Conservation (phyloP, 495 filamentous ascomycete genomes). For the Hamigera avellanea region DNA sequence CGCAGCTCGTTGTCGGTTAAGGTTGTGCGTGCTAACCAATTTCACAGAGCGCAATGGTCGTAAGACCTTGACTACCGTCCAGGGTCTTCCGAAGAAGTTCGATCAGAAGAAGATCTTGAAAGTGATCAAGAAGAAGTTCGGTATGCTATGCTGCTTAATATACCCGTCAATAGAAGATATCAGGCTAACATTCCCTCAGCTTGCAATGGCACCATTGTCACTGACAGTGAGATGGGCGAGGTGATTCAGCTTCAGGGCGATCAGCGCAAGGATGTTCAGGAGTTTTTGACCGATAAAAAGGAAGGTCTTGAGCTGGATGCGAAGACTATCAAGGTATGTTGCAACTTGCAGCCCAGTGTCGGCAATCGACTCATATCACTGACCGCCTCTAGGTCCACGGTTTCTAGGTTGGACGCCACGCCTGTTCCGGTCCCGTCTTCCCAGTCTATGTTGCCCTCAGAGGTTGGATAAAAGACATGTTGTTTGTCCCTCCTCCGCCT, state of each 20-base stretch:
- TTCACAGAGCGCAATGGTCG: slow-evolving; percentile 96
- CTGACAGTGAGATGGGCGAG: slow-evolving; percentile 94
- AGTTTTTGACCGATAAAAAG: slow-evolving; percentile 93
- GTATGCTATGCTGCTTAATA: slow-evolving; percentile 49
- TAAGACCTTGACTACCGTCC: slow-evolving; percentile 98
- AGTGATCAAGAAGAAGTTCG: slow-evolving; percentile 99
- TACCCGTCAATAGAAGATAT: neutral
- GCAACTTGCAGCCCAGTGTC: neutral
- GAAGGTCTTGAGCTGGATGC: slow-evolving; percentile 82
- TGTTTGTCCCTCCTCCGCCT: slow-evolving; percentile 15
- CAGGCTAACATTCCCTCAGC: slow-evolving; percentile 39
- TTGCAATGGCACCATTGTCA: slow-evolving; percentile 99
- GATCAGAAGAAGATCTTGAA: slow-evolving; percentile 99
- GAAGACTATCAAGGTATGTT: slow-evolving; percentile 88
- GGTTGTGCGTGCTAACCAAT: slow-evolving; percentile 11
- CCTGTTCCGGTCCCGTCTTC: slow-evolving; percentile 34
- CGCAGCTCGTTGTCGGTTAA: neutral
- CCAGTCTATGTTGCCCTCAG: slow-evolving; percentile 29
- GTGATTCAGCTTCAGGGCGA: slow-evolving; percentile 99
- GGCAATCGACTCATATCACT: neutral
- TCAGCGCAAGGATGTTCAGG: slow-evolving; percentile 95
- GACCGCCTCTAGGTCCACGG: slow-evolving; percentile 38
- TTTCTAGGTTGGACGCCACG: slow-evolving; percentile 38
- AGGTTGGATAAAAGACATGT: slow-evolving; percentile 26
- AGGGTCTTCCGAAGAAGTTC: slow-evolving; percentile 95